Conservation (phyloP, 2,329 filamentous ascomycete genomes). For the Gnomoniopsis smithogilvyi region DNA sequence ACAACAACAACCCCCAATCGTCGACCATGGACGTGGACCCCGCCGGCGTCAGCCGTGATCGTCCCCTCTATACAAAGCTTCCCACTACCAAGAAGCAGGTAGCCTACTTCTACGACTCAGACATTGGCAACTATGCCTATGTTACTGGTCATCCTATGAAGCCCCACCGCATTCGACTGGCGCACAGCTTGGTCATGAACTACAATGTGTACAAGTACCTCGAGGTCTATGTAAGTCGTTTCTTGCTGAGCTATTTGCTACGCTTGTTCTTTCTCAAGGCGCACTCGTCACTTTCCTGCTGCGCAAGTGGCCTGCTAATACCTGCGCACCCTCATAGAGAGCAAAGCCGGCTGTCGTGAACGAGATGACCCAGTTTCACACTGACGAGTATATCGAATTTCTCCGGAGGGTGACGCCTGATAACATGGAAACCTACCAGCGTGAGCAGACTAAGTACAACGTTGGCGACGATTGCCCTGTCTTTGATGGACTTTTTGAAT, state of each 20-base stretch:
- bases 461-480: conserved; percentile 96
- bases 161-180: conserved; percentile 89
- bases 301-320: conserved; percentile 30
- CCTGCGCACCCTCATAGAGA: conserved; percentile 45
- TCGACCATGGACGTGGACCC: no score
- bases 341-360: conserved; percentile 83
- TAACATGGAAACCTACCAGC: conserved; percentile 92
- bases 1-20: conserved; percentile 7
- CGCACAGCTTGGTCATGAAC: conserved; percentile 93
- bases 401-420: conserved; percentile 93
- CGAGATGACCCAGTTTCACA: conserved; percentile 93
- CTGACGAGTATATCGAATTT: conserved; percentile 93
- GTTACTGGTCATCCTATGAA: conserved; percentile 98
- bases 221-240: conserved; percentile 80
- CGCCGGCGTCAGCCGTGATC: conserved; percentile 37
- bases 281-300: conserved; percentile 32
- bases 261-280: conserved; percentile 40
- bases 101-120: conserved; percentile 97
- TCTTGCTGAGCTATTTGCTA: conserved; percentile 19
- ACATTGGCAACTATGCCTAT: conserved; percentile 98
- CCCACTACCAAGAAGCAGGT: conserved; percentile 67
- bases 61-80: conserved; percentile 44
- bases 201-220: conserved; percentile 96
- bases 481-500: conserved; percentile 96
- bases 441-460: conserved; percentile 91